These are phyloP conservation scores for Xerocomus nothofagi DNA, from an alignment of 1,284 basidiomycete species.

Conservation along the genomic window DNA sequence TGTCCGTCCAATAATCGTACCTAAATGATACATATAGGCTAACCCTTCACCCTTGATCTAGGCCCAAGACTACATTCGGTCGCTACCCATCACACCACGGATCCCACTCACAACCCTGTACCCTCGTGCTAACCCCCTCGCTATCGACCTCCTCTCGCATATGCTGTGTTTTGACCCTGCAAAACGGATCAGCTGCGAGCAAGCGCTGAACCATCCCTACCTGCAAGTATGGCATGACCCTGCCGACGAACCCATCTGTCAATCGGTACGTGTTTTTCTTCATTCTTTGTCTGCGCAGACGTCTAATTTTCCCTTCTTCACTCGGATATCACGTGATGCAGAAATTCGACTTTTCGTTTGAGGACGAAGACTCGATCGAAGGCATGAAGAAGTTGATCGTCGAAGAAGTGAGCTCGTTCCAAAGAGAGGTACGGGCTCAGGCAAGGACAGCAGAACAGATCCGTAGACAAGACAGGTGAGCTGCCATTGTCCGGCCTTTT, in stretches of 20 bases:
- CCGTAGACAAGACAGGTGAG: conserved; percentile 71
- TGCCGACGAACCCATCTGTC: conserved; percentile 84
- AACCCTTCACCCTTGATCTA: conserved; percentile 33
- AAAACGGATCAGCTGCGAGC: conserved; percentile 93
- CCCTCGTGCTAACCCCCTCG: conserved; percentile 90
- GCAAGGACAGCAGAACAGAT: conserved; percentile 68
- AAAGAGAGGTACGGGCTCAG: conserved; percentile 79
- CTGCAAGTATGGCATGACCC: conserved; percentile 94
- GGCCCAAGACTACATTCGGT: conserved; percentile 98
- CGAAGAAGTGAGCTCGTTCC: conserved; percentile 89
- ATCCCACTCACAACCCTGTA: conserved; percentile 91
- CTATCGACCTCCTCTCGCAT: conserved; percentile 89
- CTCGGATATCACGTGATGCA: conserved; percentile 33
- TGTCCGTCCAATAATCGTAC: conserved; percentile 42
- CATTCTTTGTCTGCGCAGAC: background rate
- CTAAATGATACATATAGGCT: background rate
- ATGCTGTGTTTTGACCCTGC: conserved; percentile 97
- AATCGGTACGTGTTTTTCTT: conserved; percentile 50
- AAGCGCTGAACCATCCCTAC: conserved; percentile 95
- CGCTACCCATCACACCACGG: conserved; percentile 93
- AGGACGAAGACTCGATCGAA: conserved; percentile 93
- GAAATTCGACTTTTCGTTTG: conserved; percentile 98
- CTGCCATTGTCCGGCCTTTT: background rate
- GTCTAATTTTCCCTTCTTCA: background rate
- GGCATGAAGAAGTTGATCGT: conserved; percentile 98